A percentile compares a stretch with the other conserved stretches of the same genome.
phyloP scores from a whole-genome alignment of 805 yeast genomes.

The Soucietia sequanensis region DNA sequence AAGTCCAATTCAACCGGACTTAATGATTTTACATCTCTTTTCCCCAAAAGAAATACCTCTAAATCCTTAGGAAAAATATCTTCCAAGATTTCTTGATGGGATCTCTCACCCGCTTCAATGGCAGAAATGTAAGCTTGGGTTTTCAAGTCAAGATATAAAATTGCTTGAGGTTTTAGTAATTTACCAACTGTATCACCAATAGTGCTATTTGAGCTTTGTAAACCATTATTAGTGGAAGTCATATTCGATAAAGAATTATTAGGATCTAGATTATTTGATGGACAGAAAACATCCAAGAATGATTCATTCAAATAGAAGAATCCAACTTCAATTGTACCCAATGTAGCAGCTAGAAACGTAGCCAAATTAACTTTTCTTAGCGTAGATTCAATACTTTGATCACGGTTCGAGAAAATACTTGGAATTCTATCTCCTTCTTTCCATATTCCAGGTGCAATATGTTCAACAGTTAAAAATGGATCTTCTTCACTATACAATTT shows the following conservation, averaged over 20 bases:
- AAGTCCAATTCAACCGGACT: constrained; percentile 83
- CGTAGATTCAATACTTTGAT: constrained; percentile 60
- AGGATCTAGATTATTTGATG: constrained; percentile 58
- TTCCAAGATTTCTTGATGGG: constrained; percentile 65
- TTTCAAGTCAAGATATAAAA: constrained; percentile 78
- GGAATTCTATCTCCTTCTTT: constrained; percentile 61
- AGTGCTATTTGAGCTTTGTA: constrained; percentile 33
- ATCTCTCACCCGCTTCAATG: constrained; percentile 59
- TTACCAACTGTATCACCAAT: constrained; percentile 49
- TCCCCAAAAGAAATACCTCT: constrained; percentile 42
- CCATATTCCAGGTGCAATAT: constrained; percentile 72
- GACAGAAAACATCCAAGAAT: constrained; percentile 85
- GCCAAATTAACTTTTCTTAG: constrained; percentile 84
- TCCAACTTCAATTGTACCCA: constrained; percentile 84
- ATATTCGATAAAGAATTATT: constrained; percentile 39
- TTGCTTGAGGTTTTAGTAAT: constrained; percentile 77
- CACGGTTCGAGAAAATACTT: constrained; percentile 54
- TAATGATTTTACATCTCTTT: constrained; percentile 38
- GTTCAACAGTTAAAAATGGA: constrained; percentile 68
- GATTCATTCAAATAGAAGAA: constrained; percentile 82
- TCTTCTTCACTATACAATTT: constrained; percentile 66
- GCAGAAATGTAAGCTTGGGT: constrained; percentile 96
- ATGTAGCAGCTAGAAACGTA: constrained; percentile 81
- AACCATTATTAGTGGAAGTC: constrained; percentile 26
- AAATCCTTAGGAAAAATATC: constrained; percentile 72